These are phyloP conservation scores for Endocarpon pusillum DNA, from an alignment of 495 filamentous ascomycete genomes.

Conservation along the genomic window DNA sequence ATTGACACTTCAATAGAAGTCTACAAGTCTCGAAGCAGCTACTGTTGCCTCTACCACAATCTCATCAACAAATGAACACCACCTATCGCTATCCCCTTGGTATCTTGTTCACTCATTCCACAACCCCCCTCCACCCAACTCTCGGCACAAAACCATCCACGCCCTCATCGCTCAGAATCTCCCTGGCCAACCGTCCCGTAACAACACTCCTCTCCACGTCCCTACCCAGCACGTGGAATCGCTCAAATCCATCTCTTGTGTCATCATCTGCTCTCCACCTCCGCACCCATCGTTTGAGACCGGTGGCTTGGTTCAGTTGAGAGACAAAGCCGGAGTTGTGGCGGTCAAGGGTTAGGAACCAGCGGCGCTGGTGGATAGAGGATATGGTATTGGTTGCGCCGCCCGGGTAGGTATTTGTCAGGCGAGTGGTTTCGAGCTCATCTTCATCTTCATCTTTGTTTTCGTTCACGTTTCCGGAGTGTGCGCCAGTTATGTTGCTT, in stretches of 20 bases:
- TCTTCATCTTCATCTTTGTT: conserved; percentile 2
- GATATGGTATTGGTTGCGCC: conserved; percentile 43
- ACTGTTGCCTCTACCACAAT: too few relatives aligned
- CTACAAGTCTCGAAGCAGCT: too few relatives aligned
- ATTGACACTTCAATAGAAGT: too few relatives aligned
- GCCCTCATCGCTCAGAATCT: conserved; percentile 41
- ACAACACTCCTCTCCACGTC: conserved; percentile 44
- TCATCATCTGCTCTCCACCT: conserved; percentile 6
- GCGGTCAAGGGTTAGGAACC: conserved; percentile 42
- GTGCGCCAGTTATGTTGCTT: neutral
- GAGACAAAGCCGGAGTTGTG: conserved; percentile 33
- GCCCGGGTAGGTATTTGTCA: conserved; percentile 41
- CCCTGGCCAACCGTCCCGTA: conserved; percentile 36
- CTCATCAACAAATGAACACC: too few relatives aligned
- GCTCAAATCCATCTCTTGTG: conserved; percentile 24
- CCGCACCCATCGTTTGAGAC: conserved; percentile 14
- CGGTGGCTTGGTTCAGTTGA: conserved; percentile 9
- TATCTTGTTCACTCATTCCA: conserved; percentile 20
- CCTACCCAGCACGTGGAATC: conserved; percentile 41
- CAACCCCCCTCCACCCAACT: conserved; percentile 38
- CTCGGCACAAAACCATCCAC: conserved; percentile 35
- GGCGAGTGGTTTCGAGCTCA: conserved; percentile 26
- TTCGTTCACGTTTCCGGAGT: too few relatives aligned
- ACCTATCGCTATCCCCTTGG: too few relatives aligned
- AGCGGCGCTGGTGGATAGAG: conserved; percentile 45